A percentile compares a stretch with the other conserved stretches of the same genome.
These are phyloP conservation scores for Geotrichum cucujoidarum DNA, from an alignment of 1,139 yeast species.

Conservation along the genomic window DNA sequence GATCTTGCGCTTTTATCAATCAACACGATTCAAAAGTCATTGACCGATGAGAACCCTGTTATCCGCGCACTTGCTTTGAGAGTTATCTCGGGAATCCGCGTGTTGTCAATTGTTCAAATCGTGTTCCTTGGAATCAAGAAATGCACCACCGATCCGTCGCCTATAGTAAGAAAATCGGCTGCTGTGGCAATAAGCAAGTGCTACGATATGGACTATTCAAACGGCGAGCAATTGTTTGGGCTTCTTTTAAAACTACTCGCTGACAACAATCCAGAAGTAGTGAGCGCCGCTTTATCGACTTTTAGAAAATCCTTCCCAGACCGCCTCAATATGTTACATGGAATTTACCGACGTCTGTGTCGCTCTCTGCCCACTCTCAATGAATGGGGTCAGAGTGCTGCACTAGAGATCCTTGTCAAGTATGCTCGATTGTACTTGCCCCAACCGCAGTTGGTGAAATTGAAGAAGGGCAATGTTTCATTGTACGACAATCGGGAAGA, in stretches of 20 bases:
- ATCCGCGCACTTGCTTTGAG: constrained; percentile 70
- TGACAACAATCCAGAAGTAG: constrained; percentile 63
- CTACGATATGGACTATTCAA: constrained; percentile 43
- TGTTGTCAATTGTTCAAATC: constrained; percentile 76
- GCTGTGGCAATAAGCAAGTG: constrained; percentile 74
- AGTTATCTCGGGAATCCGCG: constrained; percentile 73
- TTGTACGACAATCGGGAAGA: constrained; percentile 6
- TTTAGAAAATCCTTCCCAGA: constrained; percentile 53
- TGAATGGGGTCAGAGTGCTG: constrained; percentile 65
- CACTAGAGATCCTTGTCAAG: constrained; percentile 59
- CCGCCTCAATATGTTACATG: constrained; percentile 63
- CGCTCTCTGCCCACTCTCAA: constrained; percentile 53
- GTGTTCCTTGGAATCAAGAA: constrained; percentile 68
- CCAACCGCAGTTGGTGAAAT: constrained; percentile 40
- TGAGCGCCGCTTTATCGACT: constrained; percentile 63
- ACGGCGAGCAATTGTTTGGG: constrained; percentile 45
- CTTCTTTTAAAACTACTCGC: constrained; percentile 51
- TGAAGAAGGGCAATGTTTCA: constrained; percentile 15
- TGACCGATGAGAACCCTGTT: constrained; percentile 64
- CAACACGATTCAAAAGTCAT: constrained; percentile 82
- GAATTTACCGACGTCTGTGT: constrained; percentile 61
- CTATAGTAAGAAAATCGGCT: constrained; percentile 73
- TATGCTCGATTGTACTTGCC: constrained; percentile 61
- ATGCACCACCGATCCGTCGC: constrained; percentile 64
- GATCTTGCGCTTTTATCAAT: constrained; percentile 83